Conservation (phyloP, 345 rosid genomes). For the Salix exigua region DNA sequence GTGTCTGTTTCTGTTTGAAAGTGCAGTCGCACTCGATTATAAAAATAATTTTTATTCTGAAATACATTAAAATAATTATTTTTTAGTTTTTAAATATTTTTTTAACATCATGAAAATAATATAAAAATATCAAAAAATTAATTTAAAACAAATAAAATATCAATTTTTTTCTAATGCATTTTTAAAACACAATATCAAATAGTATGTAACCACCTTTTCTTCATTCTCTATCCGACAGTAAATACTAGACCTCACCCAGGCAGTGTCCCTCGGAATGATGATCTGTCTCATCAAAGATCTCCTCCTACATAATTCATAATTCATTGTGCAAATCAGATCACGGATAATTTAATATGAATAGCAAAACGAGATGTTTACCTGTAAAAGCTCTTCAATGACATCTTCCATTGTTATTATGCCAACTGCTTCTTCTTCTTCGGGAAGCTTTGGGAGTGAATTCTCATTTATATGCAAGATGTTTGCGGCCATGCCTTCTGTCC, state of each 20-base stretch:
- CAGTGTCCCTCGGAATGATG: constrained; percentile 60
- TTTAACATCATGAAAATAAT: too few relatives aligned
- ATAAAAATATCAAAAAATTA: too few relatives aligned
- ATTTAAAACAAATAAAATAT: too few relatives aligned
- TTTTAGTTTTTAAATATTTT: too few relatives aligned
- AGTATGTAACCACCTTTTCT: neutral
- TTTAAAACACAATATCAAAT: too few relatives aligned
- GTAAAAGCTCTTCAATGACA: constrained; percentile 94
- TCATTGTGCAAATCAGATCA: neutral
- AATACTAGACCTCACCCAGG: neutral
- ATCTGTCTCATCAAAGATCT: constrained; percentile 93
- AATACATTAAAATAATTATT: too few relatives aligned
- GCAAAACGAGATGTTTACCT: constrained; percentile 36
- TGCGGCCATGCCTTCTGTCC: constrained; percentile 64
- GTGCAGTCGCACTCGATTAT: too few relatives aligned
- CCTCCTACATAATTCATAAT: constrained; percentile 48
- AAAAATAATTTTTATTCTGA: too few relatives aligned
- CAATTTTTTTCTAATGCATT: too few relatives aligned
- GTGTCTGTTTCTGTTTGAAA: too few relatives aligned
- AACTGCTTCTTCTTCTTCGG: constrained; percentile 87
- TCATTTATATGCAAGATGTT: constrained; percentile 71
- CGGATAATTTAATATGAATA: neutral
- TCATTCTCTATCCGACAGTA: neutral
- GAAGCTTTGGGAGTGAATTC: constrained; percentile 57
- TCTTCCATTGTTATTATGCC: constrained; percentile 98